phyloP scores from a whole-genome alignment of 2,329 filamentous ascomycete species.

The Cadophora sp. region DNA sequence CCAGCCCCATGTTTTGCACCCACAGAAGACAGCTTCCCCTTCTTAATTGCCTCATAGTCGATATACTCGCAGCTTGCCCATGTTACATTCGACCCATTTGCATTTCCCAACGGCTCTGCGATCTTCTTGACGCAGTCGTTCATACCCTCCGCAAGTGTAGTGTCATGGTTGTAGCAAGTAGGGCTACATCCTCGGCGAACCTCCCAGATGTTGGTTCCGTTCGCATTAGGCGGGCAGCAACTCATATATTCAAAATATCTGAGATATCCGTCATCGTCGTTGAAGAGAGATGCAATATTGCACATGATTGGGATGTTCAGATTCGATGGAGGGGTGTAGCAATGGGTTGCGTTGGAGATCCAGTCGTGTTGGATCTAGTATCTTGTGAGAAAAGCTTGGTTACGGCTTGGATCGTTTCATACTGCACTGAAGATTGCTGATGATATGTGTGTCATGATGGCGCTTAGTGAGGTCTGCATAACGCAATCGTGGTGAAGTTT shows the following conservation, averaged over 20 bases:
- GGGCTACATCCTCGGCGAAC: no score
- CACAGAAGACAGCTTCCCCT: neutral
- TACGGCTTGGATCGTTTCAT: neutral
- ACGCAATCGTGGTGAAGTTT: neutral
- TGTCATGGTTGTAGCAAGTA: no score
- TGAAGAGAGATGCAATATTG: neutral
- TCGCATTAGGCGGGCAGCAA: no score
- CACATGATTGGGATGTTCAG: neutral
- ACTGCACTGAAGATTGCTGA: neutral
- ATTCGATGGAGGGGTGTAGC: neutral
- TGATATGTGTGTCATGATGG: neutral
- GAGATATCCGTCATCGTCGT: neutral
- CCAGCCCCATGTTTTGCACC: neutral
- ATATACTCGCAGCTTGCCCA: neutral
- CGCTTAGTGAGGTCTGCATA: neutral
- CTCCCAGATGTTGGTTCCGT: no score
- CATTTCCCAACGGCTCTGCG: no score
- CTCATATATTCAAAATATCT: no score
- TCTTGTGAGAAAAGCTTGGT: no score
- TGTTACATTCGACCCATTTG: no score
- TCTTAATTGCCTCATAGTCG: neutral
- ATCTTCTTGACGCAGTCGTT: no score
- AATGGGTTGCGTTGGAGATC: neutral
- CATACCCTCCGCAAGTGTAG: no score
- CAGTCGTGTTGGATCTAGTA: neutral